Base-by-base conservation (phyloP, 176 grass and related monocot genomes). In the Phragmites australis region DNA sequence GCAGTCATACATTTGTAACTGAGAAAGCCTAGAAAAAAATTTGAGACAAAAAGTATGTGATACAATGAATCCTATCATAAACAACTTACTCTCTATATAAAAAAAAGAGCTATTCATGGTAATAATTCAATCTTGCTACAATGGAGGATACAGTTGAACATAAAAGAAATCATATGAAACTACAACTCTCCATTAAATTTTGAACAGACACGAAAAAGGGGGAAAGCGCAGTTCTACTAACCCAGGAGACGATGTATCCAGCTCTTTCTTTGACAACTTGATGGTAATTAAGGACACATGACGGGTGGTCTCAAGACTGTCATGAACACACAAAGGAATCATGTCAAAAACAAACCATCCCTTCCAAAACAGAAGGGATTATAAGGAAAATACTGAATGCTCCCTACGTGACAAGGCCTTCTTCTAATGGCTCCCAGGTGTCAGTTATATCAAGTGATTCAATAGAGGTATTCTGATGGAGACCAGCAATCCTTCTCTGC, bases 361-460 rank as follows among this genome's bases (percentile, higher is more conserved):
- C 34, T 49, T 72, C 1, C 7, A 65, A 69, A 44, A 25, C 14
- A 46, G 13, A 56, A 59, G 26, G 1, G 9, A 27, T 26, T 4
- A 52, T 14, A 65, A 26, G 16, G 2, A 32, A 81, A 65, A 32
- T 4, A 9, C 13, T 59, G 1, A 10, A 17, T 41, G 25, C n/a
- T 68, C 40, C 89, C 75, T 78, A 93, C 91, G 27, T 80, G 40
- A 79, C 79, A 27, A 93, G 85, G 78, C 91, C 91, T 83, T 93
- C 91, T 67, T 93, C 91, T 22, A 93, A 76, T 1, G 91, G 91
- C 27, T 93, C 91, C 91, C 91, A 93, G n/a, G 88, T 90, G 65
- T 93, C 91, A 13, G 82, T 93, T 56, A 93, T 93, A 34, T 90
- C 65, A 17, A 87, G 80, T 45, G 91, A 93, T 71, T 84, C 91